phyloP scores from a whole-genome alignment of 306 rosid species.

The Prunus mira region DNA sequence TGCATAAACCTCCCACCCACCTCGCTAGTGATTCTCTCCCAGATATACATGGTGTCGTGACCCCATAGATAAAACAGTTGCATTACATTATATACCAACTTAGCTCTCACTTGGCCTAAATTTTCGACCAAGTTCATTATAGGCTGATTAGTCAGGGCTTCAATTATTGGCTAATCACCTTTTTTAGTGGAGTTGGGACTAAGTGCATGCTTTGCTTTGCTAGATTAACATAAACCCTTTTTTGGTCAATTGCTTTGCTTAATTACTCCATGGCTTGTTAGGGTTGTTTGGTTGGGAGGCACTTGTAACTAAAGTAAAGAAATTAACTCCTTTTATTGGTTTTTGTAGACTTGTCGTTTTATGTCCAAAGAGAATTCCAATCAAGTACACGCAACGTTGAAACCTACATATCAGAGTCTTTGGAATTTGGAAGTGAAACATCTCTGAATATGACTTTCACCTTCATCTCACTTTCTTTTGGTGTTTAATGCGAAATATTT shows the following conservation, averaged over 20 bases:
- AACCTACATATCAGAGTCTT: not conserved
- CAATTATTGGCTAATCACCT: constrained; percentile 16
- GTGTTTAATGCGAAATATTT: not conserved
- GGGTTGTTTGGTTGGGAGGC: not conserved
- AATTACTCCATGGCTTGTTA: not conserved
- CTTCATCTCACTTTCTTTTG: not conserved
- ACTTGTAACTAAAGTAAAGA: not conserved
- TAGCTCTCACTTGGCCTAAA: not conserved
- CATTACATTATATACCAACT: not conserved
- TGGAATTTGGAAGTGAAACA: not conserved
- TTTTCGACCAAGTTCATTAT: constrained; percentile 30
- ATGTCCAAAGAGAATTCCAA: not conserved
- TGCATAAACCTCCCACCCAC: constrained; percentile 1
- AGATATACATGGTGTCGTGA: constrained; percentile 11
- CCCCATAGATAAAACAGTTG: constrained; percentile 2
- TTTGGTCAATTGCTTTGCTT: not conserved
- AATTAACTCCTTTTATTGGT: not conserved
- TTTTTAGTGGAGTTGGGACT: not conserved
- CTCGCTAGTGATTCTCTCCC: constrained; percentile 1
- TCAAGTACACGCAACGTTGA: not conserved
- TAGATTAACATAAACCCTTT: not conserved
- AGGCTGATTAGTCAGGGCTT: not conserved
- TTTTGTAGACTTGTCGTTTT: not conserved
- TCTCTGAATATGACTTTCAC: not conserved
- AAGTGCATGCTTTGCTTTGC: not conserved